Conservation (phyloP, 176 grass and related monocot species). For the Microstegium vimineum region DNA sequence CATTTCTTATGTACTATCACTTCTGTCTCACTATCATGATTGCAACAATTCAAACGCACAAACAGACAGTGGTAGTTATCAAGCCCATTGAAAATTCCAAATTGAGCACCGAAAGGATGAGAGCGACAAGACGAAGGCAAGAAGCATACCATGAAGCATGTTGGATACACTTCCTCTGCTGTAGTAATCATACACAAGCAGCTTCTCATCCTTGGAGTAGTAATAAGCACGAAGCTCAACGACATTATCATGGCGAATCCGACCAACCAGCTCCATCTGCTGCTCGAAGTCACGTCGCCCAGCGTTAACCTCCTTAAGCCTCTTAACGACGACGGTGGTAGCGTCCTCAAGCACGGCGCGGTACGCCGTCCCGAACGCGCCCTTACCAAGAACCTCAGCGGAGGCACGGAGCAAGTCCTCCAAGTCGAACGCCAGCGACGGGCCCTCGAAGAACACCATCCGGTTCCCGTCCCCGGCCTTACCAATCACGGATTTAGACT, state of each 20-base stretch:
- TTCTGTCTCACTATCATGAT: not conserved
- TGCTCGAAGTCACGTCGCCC: constrained; percentile 91
- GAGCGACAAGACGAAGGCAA: not conserved
- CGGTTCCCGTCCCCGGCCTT: constrained; percentile 67
- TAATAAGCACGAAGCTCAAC: constrained; percentile 83
- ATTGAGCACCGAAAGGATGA: not conserved
- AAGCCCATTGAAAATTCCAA: not conserved
- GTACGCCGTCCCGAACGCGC: constrained; percentile 85
- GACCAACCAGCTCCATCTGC: constrained; percentile 86
- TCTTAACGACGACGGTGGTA: constrained; percentile 82
- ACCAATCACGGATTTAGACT: constrained; percentile 69
- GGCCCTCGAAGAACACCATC: constrained; percentile 84
- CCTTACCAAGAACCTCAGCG: constrained; percentile 91
- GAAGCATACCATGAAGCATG: constrained; percentile 72
- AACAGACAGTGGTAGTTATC: not conserved
- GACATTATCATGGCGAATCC: constrained; percentile 72
- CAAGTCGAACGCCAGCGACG: constrained; percentile 76
- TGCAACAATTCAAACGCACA: not conserved
- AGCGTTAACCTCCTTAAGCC: constrained; percentile 79
- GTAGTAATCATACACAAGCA: constrained; percentile 81
- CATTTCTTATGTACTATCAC: not conserved
- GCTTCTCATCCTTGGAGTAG: constrained; percentile 99
- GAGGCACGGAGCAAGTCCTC: constrained; percentile 93
- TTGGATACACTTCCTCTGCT: constrained; percentile 75
- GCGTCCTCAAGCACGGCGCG: constrained; percentile 88